Conservation (phyloP, 345 rosid genomes). For the Carallia pectinifolia region DNA sequence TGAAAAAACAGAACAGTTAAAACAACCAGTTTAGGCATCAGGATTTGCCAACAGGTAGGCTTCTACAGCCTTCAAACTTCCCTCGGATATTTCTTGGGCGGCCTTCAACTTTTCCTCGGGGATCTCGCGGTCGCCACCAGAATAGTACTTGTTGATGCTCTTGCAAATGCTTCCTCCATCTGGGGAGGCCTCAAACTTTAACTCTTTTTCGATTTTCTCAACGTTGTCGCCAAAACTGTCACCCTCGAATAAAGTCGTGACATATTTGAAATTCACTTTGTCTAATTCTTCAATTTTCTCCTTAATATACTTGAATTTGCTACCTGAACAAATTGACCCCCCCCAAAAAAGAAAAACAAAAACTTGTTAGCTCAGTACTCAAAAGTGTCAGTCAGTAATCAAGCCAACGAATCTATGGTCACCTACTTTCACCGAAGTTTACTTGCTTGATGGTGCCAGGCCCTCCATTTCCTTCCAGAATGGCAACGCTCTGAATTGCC, state of each 20-base stretch:
- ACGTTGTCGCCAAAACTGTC: constrained; percentile 20
- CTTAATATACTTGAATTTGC: constrained; percentile 27
- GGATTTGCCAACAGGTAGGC: constrained; percentile 29
- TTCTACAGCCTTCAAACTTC: constrained; percentile 24
- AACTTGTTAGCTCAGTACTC: background rate
- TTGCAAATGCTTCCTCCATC: constrained; percentile 36
- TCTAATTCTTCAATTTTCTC: constrained; percentile 42
- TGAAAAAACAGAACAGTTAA: too few species aligned
- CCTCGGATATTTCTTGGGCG: constrained; percentile 8
- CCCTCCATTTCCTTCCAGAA: constrained; percentile 40
- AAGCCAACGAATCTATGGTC: too few species aligned
- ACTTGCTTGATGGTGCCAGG: constrained; percentile 37
- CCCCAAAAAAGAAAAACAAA: too few species aligned
- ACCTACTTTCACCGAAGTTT: constrained; percentile 26
- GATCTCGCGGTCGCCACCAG: background rate
- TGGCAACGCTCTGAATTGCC: constrained; percentile 24
- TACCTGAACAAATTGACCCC: constrained; percentile 15
- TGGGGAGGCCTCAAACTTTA: constrained; percentile 24
- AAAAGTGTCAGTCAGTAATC: background rate
- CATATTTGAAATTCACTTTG: constrained; percentile 29
- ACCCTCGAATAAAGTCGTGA: constrained; percentile 34
- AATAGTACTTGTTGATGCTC: constrained; percentile 31
- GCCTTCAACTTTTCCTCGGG: constrained; percentile 16
- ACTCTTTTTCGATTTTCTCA: constrained; percentile 32
- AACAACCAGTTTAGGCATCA: constrained; percentile 3